These are phyloP conservation scores for Kwoniella pini DNA, from an alignment of 768 basidiomycete species.

Conservation along the genomic window DNA sequence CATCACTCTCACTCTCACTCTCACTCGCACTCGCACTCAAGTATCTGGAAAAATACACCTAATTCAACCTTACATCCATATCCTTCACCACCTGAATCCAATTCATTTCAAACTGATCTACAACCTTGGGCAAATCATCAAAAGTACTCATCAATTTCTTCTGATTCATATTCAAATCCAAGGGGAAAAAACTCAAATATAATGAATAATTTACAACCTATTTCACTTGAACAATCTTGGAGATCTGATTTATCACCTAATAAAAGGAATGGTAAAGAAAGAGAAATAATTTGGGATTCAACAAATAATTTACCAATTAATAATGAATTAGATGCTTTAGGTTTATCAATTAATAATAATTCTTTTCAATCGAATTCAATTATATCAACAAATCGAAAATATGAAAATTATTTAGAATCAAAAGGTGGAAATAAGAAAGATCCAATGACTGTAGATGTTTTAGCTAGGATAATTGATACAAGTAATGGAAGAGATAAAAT, in stretches of 20 bases:
- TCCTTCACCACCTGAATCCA: not conserved
- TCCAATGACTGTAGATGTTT: constrained; percentile 59
- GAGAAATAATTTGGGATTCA: constrained; percentile 16
- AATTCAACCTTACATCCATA: not conserved
- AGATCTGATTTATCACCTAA: not conserved
- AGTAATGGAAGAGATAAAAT: constrained; percentile 51
- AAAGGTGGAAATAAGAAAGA: not conserved
- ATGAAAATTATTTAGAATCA: not conserved
- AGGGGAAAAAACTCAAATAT: no score
- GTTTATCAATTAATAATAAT: not conserved
- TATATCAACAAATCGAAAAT: no score
- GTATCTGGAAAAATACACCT: not conserved
- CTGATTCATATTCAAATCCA: not conserved
- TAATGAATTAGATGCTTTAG: constrained; percentile 1
- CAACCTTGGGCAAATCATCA: not conserved
- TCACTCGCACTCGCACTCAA: no score
- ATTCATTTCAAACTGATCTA: not conserved
- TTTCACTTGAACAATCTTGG: constrained; percentile 1
- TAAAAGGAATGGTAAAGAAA: not conserved
- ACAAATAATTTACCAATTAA: not conserved
- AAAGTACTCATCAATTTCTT: not conserved
- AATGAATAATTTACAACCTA: not conserved
- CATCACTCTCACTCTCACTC: not conserved
- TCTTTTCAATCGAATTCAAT: not conserved
- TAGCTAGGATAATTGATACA: constrained; percentile 64